A percentile compares a stretch with the other conserved stretches of the same genome.
Evolutionary conservation across 2,329 filamentous ascomycete genomes (phyloP).

Genomic region (Aspergillus sp.): DNA sequence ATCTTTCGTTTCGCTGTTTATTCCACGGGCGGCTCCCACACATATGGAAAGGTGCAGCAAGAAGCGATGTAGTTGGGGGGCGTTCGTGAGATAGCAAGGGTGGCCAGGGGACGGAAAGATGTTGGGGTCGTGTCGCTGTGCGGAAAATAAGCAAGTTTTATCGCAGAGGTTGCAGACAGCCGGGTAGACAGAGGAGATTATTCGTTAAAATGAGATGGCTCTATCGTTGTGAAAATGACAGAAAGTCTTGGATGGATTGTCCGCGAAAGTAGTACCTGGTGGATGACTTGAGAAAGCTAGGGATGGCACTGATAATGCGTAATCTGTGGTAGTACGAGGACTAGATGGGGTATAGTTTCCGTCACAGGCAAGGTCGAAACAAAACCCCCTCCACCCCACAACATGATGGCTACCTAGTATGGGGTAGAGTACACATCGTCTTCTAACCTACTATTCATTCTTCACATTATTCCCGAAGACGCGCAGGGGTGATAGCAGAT

Average conservation of each 20-base stretch:
- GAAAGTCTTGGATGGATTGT: not conserved
- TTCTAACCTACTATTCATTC: not conserved
- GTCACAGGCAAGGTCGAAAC: not conserved
- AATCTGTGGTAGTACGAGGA: not conserved
- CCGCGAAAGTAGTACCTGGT: not conserved
- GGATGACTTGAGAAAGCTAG: constrained; percentile 4
- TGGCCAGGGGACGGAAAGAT: not conserved
- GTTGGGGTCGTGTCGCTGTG: not conserved
- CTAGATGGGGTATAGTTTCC: constrained; percentile 14
- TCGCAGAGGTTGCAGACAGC: not conserved
- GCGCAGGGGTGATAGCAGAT: not conserved
- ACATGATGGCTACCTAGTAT: not conserved
- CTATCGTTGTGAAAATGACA: not conserved
- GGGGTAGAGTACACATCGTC: not conserved
- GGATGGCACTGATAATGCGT: constrained; percentile 6
- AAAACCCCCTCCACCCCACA: not conserved
- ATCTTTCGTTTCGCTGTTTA: not conserved
- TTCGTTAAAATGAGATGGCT: not conserved
- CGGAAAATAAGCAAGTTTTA: constrained; percentile 1
- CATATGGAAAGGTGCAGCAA: not conserved
- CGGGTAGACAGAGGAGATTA: not conserved
- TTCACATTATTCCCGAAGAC: not conserved
- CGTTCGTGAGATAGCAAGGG: constrained; percentile 1
- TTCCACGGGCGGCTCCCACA: not conserved
- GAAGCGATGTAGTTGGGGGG: not conserved